Evolutionary conservation across 2,329 filamentous ascomycete genomes (phyloP).

Genomic region (Diatrype stigma): DNA sequence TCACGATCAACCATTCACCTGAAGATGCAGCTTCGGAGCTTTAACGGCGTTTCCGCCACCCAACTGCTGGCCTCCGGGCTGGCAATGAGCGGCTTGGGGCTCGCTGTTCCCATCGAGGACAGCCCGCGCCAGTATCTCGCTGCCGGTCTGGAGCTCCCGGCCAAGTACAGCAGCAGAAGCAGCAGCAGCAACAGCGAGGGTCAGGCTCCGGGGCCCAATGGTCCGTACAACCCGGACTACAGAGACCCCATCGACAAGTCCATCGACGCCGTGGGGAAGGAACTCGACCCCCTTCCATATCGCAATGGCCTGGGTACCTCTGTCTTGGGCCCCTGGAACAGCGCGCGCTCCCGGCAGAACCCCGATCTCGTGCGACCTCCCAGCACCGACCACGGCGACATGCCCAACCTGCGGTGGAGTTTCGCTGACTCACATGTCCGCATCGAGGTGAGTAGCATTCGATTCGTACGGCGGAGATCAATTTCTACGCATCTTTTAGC

Average conservation of each 20-base stretch:
- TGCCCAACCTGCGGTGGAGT: slow-evolving; percentile 71
- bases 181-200: too few relatives aligned
- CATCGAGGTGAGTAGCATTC: slow-evolving; percentile 55
- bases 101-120: slow-evolving; percentile 35
- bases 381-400: slow-evolving; percentile 66
- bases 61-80: slow-evolving; percentile 20
- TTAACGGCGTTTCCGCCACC: slow-evolving; percentile 11
- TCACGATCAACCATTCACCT: background rate
- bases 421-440: slow-evolving; percentile 61
- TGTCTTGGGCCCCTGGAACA: slow-evolving; percentile 67
- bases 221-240: slow-evolving; percentile 56
- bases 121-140: slow-evolving; percentile 52
- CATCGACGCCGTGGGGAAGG: slow-evolving; percentile 55
- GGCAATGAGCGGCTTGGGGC: slow-evolving; percentile 17
- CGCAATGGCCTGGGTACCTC: slow-evolving; percentile 61
- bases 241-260: slow-evolving; percentile 60
- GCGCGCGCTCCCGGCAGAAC: slow-evolving; percentile 62
- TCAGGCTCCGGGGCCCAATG: background rate
- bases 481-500: background rate
- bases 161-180: slow-evolving; percentile 36
- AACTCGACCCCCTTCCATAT: slow-evolving; percentile 61
- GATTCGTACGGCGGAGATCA: too few relatives aligned
- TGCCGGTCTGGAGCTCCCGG: slow-evolving; percentile 42
- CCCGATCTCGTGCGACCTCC: slow-evolving; percentile 70
- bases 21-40: slow-evolving; percentile 20